Conservation (phyloP, 78 protist species). For the Protostelium mycophagum region DNA sequence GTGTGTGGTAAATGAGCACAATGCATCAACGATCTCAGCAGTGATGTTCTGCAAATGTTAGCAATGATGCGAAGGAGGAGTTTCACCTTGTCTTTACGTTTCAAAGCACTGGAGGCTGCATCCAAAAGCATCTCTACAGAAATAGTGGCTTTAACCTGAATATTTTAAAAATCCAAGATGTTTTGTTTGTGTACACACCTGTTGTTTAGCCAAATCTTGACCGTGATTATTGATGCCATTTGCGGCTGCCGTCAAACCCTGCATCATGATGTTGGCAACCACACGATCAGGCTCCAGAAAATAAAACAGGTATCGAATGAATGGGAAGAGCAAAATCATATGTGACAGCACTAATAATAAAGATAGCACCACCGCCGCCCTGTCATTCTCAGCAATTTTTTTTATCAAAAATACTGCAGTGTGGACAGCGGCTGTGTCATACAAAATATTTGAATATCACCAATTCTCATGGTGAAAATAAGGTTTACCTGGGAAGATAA, state of each 20-base stretch:
- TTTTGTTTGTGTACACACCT: background rate
- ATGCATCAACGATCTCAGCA: background rate
- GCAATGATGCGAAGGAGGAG: background rate
- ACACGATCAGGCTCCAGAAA: conserved; percentile 7
- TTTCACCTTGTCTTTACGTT: background rate
- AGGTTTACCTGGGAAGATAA: background rate
- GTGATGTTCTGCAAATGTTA: conserved; percentile 3
- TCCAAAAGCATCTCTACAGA: conserved; percentile 11
- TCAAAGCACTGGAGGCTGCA: background rate
- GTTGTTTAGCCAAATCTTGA: background rate
- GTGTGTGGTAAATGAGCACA: conserved; percentile 4
- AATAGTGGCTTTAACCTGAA: conserved; percentile 4
- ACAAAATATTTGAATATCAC: no score
- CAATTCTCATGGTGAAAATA: background rate
- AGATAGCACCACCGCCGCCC: background rate
- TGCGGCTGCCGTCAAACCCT: background rate
- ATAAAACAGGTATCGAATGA: conserved; percentile 7
- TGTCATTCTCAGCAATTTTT: no score
- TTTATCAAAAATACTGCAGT: no score
- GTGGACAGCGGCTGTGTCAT: background rate
- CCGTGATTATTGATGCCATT: background rate
- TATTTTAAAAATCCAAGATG: no score
- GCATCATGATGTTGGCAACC: conserved; percentile 1
- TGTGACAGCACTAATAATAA: background rate
- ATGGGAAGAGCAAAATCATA: conserved; percentile 4